Conservation (phyloP, 306 rosid species). For the Quercus berberidifolia region DNA sequence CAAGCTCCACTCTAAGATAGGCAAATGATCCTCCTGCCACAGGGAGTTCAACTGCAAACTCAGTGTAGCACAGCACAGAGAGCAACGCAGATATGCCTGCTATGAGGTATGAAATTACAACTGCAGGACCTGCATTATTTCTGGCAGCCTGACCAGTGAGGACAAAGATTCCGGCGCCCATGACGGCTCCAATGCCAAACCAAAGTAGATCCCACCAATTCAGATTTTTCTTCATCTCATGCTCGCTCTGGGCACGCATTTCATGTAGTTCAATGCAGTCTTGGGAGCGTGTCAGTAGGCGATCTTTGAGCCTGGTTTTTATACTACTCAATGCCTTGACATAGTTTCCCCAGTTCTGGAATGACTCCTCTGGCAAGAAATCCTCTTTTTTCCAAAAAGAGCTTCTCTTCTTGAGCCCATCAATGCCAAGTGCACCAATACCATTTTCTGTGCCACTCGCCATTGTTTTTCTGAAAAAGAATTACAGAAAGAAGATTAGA, state of each 20-base stretch:
- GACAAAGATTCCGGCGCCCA: conserved; percentile 31
- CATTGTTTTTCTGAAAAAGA: not conserved
- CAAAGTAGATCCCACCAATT: conserved; percentile 35
- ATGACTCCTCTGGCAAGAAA: conserved; percentile 35
- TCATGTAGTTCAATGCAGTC: conserved; percentile 17
- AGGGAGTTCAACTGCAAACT: conserved; percentile 31
- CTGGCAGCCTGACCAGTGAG: conserved; percentile 19
- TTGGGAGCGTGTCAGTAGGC: conserved; percentile 13
- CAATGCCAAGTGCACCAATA: not conserved
- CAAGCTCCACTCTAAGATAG: conserved; percentile 30
- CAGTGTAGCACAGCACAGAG: conserved; percentile 33
- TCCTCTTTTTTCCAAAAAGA: conserved; percentile 19
- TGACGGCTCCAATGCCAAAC: conserved; percentile 25
- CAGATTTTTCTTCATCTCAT: conserved; percentile 31
- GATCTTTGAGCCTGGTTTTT: conserved; percentile 19
- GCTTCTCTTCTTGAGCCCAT: not conserved
- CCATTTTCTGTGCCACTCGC: not conserved
- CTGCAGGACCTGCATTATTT: conserved; percentile 22
- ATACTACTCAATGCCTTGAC: conserved; percentile 15
- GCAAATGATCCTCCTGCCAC: conserved; percentile 29
- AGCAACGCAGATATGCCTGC: conserved; percentile 25
- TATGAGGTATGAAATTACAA: conserved; percentile 23
- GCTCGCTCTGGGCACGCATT: conserved; percentile 15
- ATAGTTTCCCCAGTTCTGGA: conserved; percentile 28
- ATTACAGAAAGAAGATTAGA: not conserved